A percentile compares a stretch with the other conserved stretches of the same genome.
Conservation (phyloP, 495 filamentous ascomycete species). For the Lophiostoma macrostomum region DNA sequence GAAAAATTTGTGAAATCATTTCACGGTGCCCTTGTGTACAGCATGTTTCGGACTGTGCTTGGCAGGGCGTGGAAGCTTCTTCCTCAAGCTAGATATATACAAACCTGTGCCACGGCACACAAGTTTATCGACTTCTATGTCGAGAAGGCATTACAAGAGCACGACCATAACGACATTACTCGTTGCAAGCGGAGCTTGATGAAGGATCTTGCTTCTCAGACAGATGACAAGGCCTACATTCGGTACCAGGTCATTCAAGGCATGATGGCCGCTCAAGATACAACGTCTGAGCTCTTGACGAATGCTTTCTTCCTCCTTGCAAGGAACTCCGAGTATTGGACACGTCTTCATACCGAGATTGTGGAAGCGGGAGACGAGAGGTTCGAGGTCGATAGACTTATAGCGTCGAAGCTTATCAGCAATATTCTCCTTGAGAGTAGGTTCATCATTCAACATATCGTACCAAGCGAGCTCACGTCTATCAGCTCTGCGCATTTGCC, state of each 20-base stretch:
- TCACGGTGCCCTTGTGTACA: conserved; percentile 1
- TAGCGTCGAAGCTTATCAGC: neutral
- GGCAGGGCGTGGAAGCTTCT: conserved; percentile 1
- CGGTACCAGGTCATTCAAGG: conserved; percentile 10
- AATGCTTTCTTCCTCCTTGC: conserved; percentile 5
- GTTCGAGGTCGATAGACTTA: neutral
- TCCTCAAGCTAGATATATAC: neutral
- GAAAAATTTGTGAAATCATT: conserved; percentile 9
- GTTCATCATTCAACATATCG: neutral
- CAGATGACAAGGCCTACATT: conserved; percentile 2
- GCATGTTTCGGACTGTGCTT: conserved; percentile 7
- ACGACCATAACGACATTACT: no score
- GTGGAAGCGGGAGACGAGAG: neutral
- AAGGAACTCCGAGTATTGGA: conserved; percentile 1
- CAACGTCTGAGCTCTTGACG: neutral
- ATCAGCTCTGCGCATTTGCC: conserved; percentile 8
- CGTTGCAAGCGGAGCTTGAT: neutral
- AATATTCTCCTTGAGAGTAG: conserved; percentile 5
- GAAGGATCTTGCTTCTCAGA: neutral
- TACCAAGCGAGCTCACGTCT: no score
- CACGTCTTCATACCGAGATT: neutral
- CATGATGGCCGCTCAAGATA: conserved; percentile 15
- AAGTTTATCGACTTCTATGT: conserved; percentile 5
- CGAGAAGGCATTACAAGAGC: neutral
- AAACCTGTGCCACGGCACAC: neutral